These are phyloP conservation scores for Calonectria pauciramosa DNA, from an alignment of 2,329 filamentous ascomycete species.

Conservation along the genomic window DNA sequence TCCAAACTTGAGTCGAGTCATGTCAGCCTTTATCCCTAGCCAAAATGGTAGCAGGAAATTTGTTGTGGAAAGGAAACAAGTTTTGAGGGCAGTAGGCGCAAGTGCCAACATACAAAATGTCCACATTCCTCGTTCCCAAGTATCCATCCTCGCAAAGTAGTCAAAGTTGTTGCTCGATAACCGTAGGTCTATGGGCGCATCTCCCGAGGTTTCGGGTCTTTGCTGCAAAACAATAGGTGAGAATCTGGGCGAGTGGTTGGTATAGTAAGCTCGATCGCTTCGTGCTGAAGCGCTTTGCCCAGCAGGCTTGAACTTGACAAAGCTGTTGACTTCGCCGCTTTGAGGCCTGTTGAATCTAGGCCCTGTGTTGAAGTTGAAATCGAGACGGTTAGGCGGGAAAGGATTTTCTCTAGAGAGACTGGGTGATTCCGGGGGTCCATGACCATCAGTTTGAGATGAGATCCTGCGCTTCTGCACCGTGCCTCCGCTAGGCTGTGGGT, in stretches of 20 bases:
- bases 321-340: neutral
- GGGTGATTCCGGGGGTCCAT: too few species aligned
- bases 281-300: neutral
- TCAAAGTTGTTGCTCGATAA: neutral
- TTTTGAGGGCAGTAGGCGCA: too few species aligned
- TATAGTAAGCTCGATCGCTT: neutral
- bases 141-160: neutral
- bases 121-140: neutral
- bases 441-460: neutral
- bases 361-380: neutral
- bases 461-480: neutral
- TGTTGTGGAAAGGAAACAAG: neutral
- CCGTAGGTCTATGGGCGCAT: neutral
- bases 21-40: neutral
- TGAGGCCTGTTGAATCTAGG: neutral
- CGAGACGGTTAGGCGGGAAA: neutral
- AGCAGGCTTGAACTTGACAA: neutral
- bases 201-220: neutral
- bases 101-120: conserved; percentile 1
- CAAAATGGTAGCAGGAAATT: too few species aligned
- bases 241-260: neutral
- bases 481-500: neutral
- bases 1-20: neutral
- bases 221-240: neutral
- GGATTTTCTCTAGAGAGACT: neutral